These are phyloP conservation scores for Calycina herbarum DNA, from an alignment of 2,329 filamentous ascomycete genomes.

Conservation along the genomic window DNA sequence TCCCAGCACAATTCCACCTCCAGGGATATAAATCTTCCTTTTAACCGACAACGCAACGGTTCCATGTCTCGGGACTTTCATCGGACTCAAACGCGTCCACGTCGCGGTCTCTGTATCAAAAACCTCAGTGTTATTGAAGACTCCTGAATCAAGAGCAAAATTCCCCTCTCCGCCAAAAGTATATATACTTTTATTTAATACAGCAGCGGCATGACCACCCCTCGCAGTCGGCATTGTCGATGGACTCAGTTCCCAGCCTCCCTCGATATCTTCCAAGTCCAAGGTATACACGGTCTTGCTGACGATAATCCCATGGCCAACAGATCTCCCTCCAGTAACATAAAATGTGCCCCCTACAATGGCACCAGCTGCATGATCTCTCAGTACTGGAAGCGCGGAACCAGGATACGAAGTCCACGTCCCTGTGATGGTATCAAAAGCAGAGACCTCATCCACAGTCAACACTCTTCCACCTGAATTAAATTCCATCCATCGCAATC, in stretches of 20 bases:
- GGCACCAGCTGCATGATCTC: constrained; percentile 40
- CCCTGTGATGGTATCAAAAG: constrained; percentile 36
- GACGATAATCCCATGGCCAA: constrained; percentile 37
- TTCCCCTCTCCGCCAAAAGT: constrained; percentile 44
- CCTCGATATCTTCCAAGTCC: constrained; percentile 30
- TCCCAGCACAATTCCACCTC: constrained; percentile 34
- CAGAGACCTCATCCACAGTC: not conserved
- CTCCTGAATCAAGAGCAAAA: constrained; percentile 19
- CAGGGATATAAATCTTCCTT: constrained; percentile 39
- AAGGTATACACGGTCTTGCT: constrained; percentile 40
- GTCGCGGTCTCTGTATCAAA: constrained; percentile 35
- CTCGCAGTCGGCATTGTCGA: constrained; percentile 41
- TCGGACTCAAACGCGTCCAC: constrained; percentile 32
- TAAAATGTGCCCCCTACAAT: constrained; percentile 40
- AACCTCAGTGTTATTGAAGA: constrained; percentile 38
- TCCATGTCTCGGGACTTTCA: constrained; percentile 41
- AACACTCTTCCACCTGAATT: not conserved
- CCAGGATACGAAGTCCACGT: constrained; percentile 36
- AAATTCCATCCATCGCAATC: constrained; percentile 31
- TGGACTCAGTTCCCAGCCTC: constrained; percentile 30
- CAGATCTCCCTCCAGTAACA: constrained; percentile 27
- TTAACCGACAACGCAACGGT: constrained; percentile 36
- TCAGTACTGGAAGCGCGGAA: constrained; percentile 35
- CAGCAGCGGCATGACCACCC: constrained; percentile 36
- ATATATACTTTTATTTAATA: constrained; percentile 37